Conservation (phyloP, 2,329 filamentous ascomycete species). For the Trichoderma sp. region DNA sequence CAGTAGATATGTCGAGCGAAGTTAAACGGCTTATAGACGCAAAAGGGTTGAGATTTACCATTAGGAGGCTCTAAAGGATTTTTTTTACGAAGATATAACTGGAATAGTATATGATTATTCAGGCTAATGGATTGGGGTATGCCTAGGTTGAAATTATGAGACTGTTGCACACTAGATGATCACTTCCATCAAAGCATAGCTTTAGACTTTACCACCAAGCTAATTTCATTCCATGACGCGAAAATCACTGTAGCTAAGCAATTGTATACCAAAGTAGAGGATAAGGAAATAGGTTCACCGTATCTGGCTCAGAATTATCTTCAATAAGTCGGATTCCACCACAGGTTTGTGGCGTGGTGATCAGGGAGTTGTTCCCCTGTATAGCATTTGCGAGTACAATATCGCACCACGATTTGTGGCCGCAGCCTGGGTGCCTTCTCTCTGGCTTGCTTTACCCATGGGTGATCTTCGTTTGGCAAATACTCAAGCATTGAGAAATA, state of each 20-base stretch:
- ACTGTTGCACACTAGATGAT: background rate
- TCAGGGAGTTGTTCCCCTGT: background rate
- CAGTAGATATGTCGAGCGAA: background rate
- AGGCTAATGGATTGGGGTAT: background rate
- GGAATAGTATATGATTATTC: background rate
- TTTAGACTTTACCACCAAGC: no score
- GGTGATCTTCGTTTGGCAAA: conserved; percentile 1
- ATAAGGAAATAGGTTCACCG: background rate
- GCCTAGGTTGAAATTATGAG: background rate
- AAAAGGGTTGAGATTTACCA: background rate
- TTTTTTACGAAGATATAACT: background rate
- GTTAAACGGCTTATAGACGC: background rate
- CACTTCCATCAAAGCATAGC: no score
- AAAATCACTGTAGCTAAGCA: no score
- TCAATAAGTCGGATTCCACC: background rate
- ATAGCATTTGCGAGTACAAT: conserved; percentile 1
- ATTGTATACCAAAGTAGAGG: background rate
- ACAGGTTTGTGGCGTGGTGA: background rate
- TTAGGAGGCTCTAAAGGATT: background rate
- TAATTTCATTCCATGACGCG: no score
- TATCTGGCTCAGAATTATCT: background rate
- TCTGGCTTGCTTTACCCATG: conserved; percentile 12
- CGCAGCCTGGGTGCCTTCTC: background rate
- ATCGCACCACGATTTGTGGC: conserved; percentile 5
- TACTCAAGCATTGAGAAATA: background rate